A percentile compares a stretch with the other conserved stretches of the same genome.
Evolutionary conservation across 306 rosid species (phyloP).

Genomic region (Sicyos edulis): DNA sequence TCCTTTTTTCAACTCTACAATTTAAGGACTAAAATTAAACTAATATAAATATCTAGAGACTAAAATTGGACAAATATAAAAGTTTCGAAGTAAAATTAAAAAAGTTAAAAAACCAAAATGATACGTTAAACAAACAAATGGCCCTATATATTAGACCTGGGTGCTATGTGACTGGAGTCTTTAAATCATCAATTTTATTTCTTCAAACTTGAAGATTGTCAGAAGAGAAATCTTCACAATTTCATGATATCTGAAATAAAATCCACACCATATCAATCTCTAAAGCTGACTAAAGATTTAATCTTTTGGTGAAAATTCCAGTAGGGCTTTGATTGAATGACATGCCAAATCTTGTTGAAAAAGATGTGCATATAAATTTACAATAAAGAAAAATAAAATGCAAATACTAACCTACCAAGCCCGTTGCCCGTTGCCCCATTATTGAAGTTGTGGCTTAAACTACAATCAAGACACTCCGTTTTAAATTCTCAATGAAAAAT

Average conservation of each 20-base stretch:
- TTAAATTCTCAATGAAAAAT: constrained; percentile 1
- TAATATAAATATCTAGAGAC: no score
- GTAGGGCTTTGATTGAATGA: constrained; percentile 8
- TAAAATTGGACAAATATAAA: no score
- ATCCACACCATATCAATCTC: not conserved
- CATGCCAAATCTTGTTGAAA: constrained; percentile 16
- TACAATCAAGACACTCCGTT: not conserved
- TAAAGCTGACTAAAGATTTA: not conserved
- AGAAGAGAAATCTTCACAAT: not conserved
- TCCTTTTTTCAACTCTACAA: no score
- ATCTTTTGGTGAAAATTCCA: constrained; percentile 3
- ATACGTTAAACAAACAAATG: no score
- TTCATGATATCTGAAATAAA: not conserved
- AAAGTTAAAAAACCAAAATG: no score
- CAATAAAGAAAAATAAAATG: not conserved
- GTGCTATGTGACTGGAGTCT: no score
- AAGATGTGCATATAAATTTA: not conserved
- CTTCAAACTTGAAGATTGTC: constrained; percentile 9
- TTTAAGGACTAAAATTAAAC: no score
- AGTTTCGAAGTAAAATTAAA: no score
- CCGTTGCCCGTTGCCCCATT: constrained; percentile 1
- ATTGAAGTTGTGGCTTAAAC: constrained; percentile 9
- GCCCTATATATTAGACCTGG: no score
- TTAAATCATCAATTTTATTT: not conserved
- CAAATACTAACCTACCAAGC: not conserved